Evolutionary conservation across 2,329 filamentous ascomycete genomes (phyloP), one percentile per base, ranked within the genome.

Genomic region (Penicillium sp.): DNA sequence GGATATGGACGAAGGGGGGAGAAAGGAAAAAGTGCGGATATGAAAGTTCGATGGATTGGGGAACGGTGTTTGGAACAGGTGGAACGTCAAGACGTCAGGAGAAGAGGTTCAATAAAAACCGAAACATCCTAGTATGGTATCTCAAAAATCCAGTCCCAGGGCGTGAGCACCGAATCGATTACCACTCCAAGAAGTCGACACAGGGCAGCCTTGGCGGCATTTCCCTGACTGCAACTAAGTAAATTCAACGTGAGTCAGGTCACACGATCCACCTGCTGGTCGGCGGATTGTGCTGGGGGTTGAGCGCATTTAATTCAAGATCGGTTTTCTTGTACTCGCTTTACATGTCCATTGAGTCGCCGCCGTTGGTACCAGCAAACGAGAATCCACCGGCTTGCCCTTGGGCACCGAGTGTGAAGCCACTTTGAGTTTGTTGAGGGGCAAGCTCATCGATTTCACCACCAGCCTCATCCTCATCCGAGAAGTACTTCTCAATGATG

Each of bases 401-500:
- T 72, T 88, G 84, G 75, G 86, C 81, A 71, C 78, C 84, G 72
- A 78, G 89, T 83, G 73, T 91, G 89, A 79, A 98, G 91, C 73
- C 93, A 87, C 79, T 87, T 75, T 92, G 90, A 67, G 85, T 87
- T 69, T 88, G 85, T 72, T 88, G 85, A 64, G 91, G 87, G 64
- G 86, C 90, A 79, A 92, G 86, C 73, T 96, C 92, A 65, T 93
- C 91, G 70, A 93, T 93, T 72, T 93, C 93, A 66, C 79, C 84
- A 51, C 81, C 87, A 66, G 86, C 86, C 76, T 96, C 95, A 60
- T 98, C 95, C 70, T 99, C 95, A 74, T 99, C 95, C 0, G 93
- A 97, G 84, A 99, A 99, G 87, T 99, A 99, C 85, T 97, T 97
- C 86, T 99, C 95, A 70, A 99, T 99, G 81, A 99, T 99, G 86